These are phyloP conservation scores for Ogataea neopini DNA, from an alignment of 805 yeast species.

Conservation along the genomic window DNA sequence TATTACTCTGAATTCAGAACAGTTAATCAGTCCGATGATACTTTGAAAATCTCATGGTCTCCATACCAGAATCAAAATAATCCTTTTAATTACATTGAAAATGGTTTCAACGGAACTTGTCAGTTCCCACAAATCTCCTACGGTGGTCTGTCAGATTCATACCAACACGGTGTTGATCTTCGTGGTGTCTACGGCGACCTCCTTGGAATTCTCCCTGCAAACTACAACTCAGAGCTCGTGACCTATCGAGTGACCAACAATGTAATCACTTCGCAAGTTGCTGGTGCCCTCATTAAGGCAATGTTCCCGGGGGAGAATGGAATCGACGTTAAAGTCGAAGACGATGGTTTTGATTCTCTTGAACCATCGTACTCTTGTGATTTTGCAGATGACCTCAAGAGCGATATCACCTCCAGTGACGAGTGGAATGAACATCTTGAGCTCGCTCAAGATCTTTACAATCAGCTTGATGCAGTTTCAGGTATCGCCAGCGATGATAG, in stretches of 20 bases:
- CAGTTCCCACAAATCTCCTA: conserved; percentile 43
- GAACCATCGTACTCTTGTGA: conserved; percentile 39
- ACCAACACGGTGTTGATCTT: conserved; percentile 41
- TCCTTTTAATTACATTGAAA: conserved; percentile 27
- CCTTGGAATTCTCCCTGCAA: conserved; percentile 37
- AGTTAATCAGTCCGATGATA: conserved; percentile 7
- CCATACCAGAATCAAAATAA: conserved; percentile 32
- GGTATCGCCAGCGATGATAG: conserved; percentile 24
- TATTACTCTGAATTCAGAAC: conserved; percentile 26
- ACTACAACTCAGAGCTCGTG: conserved; percentile 34
- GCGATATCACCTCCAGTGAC: conserved; percentile 28
- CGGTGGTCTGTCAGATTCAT: conserved; percentile 42
- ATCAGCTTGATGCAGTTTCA: conserved; percentile 32
- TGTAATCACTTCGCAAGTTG: conserved; percentile 42
- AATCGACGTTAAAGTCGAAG: conserved; percentile 35
- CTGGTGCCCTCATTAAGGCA: conserved; percentile 38
- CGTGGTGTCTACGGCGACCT: conserved; percentile 38
- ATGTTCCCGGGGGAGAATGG: conserved; percentile 37
- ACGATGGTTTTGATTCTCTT: conserved; percentile 36
- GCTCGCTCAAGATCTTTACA: conserved; percentile 30
- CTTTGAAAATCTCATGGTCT: conserved; percentile 22
- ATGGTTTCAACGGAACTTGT: conserved; percentile 35
- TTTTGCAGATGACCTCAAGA: conserved; percentile 32
- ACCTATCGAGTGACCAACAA: conserved; percentile 40
- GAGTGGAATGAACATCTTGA: conserved; percentile 41